phyloP scores from a whole-genome alignment of 2,329 filamentous ascomycete species.

The Keithomyces neogunnii region DNA sequence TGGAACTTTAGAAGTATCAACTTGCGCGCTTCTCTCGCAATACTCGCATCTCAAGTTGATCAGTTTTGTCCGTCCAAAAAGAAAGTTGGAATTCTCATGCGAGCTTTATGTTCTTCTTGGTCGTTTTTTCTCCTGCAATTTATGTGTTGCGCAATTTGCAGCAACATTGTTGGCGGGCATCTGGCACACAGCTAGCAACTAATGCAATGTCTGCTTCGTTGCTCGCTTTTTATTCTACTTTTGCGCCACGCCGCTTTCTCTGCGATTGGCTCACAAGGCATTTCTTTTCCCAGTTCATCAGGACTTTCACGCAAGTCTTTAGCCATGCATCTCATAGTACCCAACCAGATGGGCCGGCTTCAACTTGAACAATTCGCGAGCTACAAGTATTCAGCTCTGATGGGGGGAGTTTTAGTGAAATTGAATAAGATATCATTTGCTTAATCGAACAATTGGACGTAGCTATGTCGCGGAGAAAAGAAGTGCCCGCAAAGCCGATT shows the following conservation, averaged over 20 bases:
- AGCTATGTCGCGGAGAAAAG: too few species aligned
- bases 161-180: background rate
- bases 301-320: too few species aligned
- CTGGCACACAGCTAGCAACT: background rate
- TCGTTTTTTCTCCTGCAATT: slow-evolving; percentile 7
- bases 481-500: too few species aligned
- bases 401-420: background rate
- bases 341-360: background rate
- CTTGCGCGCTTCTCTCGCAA: background rate
- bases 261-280: too few species aligned
- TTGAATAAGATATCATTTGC: background rate
- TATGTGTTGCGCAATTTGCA: background rate
- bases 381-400: background rate
- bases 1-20: slow-evolving; percentile 58
- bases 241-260: too few species aligned
- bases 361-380: background rate
- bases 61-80: too few species aligned
- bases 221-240: slow-evolving; percentile 4
- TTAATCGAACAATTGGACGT: too few species aligned
- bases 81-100: too few species aligned
- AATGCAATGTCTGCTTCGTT: background rate
- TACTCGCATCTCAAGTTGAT: too few species aligned
- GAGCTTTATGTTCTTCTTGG: slow-evolving; percentile 9
- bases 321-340: too few species aligned
- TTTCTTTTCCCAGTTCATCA: too few species aligned